These are phyloP conservation scores for Leccinum subtestaceum DNA, from an alignment of 768 basidiomycete species.

Conservation along the genomic window DNA sequence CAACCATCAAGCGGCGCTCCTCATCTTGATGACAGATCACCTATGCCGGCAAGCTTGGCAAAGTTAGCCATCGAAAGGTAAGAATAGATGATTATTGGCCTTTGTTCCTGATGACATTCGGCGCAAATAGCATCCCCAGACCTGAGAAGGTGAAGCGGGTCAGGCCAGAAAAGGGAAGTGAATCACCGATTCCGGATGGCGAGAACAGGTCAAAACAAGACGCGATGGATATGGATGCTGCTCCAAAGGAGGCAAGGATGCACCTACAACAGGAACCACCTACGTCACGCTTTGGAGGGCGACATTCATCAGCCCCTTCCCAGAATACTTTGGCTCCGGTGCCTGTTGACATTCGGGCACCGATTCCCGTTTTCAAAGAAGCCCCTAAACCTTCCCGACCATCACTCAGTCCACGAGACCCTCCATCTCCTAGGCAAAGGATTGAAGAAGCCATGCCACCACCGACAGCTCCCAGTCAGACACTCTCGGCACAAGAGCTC, in stretches of 20 bases:
- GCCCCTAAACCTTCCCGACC: conserved; percentile 19
- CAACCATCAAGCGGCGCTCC: conserved; percentile 41
- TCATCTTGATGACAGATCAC: conserved; percentile 31
- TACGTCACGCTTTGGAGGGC: conserved; percentile 22
- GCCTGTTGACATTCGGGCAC: conserved; percentile 16
- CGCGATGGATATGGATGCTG: conserved; percentile 36
- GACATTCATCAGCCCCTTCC: conserved; percentile 11
- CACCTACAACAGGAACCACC: conserved; percentile 19
- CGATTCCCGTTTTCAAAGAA: conserved; percentile 18
- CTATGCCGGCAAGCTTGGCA: conserved; percentile 36
- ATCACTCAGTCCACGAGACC: conserved; percentile 31
- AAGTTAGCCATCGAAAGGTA: conserved; percentile 71
- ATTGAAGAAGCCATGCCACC: conserved; percentile 67
- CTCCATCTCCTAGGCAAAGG: conserved; percentile 40
- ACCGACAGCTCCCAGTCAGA: conserved; percentile 75
- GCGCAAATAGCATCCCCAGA: conserved; percentile 55
- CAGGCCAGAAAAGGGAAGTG: conserved; percentile 36
- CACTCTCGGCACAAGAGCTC: conserved; percentile 72
- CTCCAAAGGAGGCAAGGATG: conserved; percentile 27
- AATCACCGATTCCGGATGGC: conserved; percentile 35
- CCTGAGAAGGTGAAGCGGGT: conserved; percentile 77
- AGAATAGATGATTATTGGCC: conserved; percentile 1
- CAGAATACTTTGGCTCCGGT: conserved; percentile 17
- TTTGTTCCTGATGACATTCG: conserved; percentile 7
- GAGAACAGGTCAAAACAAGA: conserved; percentile 29